These are phyloP conservation scores for Voacanga thouarsii DNA, from an alignment of 257 asterid genomes.

Conservation along the genomic window DNA sequence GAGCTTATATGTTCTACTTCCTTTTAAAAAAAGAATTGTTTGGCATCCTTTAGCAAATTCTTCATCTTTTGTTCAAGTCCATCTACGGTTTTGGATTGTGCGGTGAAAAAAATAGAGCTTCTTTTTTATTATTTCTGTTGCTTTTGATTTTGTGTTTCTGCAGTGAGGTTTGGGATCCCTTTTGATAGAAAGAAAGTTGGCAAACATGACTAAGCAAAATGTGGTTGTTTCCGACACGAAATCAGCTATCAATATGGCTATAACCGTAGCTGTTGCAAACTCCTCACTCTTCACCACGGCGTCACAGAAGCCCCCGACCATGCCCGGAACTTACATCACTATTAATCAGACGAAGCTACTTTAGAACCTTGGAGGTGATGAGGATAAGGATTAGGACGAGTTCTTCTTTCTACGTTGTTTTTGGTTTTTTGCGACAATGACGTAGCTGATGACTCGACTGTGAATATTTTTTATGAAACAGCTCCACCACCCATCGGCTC, in stretches of 20 bases:
- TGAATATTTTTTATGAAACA: slow-evolving; percentile 30
- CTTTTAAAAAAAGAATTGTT: no score
- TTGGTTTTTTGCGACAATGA: neutral
- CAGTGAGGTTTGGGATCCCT: neutral
- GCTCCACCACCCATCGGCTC: slow-evolving; percentile 77
- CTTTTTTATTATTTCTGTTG: neutral
- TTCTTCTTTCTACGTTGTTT: neutral
- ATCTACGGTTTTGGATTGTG: neutral
- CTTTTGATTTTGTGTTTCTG: neutral
- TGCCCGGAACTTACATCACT: slow-evolving; percentile 58
- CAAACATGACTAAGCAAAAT: slow-evolving; percentile 54
- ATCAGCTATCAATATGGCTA: slow-evolving; percentile 41
- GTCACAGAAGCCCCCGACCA: slow-evolving; percentile 70
- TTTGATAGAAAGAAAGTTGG: neutral
- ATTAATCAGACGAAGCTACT: slow-evolving; percentile 58
- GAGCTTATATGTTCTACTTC: no score
- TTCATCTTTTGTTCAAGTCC: no score
- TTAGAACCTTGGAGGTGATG: slow-evolving; percentile 36
- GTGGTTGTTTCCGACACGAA: slow-evolving; percentile 56
- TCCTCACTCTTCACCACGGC: slow-evolving; percentile 43
- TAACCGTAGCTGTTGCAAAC: slow-evolving; percentile 47
- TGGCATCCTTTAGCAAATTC: no score
- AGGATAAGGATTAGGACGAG: neutral
- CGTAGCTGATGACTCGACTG: slow-evolving; percentile 5
- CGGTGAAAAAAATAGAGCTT: neutral